Base-by-base conservation (phyloP, 352 stramenopile species). In the Globisporangium middletonii region DNA sequence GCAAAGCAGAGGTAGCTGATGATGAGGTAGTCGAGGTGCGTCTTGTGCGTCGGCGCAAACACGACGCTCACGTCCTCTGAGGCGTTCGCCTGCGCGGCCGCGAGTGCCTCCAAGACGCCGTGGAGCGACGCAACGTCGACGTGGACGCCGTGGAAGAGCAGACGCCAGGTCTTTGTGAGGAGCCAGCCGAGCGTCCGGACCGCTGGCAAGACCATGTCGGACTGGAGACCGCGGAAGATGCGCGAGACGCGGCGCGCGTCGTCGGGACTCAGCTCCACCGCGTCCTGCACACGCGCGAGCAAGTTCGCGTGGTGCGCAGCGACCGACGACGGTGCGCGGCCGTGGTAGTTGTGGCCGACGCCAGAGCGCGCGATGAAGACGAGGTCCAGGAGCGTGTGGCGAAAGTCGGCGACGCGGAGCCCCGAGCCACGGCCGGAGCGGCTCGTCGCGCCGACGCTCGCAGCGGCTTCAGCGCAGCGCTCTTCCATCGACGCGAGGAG, bases 1-100 rank as follows among this genome's bases (percentile, higher is more conserved):
- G 79, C 80, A 53, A 94, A 95, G 67, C 80, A 94, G 51, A 96
- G 56, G 63, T 96, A 97, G 57, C 83, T 95, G 61, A 97, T 84
- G 57, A 97, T 87, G 30, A 97, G 65, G 61, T 96, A 97, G 66
- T 97, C 88, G 55, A 97, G 62, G 55, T 97, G 87, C 38, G 72
- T 90, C 67, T 94, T 89, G 69, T 97, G 88, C 27, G 88, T 96
- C 16, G 88, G 88, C 11, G 86, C 75, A 62, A 94, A 91, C 46
- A 94, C 79, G 44, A 96, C 73, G 49, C 79, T 87, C 6, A 88
- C 72, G 47, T 89, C 69, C 2, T 65, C 68, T 9, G 53, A 12
- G 6, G 33, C 33, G 33, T 38, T 56, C 11, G 52, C 28, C 19
- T 70, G 57, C 3, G 43, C 41, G 9, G 55, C 45, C 41, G 86